These are phyloP conservation scores for Nepenthes alata DNA, from an alignment of 179 eudicot genomes.

Conservation along the genomic window DNA sequence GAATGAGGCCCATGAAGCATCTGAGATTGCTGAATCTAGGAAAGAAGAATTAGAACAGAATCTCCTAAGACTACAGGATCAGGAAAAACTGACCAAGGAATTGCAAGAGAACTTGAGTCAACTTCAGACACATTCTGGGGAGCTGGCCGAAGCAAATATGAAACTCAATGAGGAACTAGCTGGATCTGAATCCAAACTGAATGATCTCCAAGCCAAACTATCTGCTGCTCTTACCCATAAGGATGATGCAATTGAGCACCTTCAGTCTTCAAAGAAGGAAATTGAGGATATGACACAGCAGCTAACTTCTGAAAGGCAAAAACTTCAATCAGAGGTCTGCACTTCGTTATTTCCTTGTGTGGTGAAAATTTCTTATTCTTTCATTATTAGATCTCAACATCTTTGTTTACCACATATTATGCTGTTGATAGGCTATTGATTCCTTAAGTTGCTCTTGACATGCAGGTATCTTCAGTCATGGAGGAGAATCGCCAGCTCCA, in stretches of 20 bases:
- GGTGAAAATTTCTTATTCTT: neutral
- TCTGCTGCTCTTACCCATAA: conserved; percentile 45
- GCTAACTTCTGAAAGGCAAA: conserved; percentile 50
- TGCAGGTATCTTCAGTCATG: conserved; percentile 41
- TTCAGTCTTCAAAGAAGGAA: conserved; percentile 38
- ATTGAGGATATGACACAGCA: conserved; percentile 45
- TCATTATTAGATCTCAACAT: neutral
- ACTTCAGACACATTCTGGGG: conserved; percentile 39
- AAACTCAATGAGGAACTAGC: conserved; percentile 47
- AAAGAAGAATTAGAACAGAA: neutral
- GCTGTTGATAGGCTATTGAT: neutral
- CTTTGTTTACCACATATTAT: neutral
- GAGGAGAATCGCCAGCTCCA: conserved; percentile 40
- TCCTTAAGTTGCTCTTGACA: neutral
- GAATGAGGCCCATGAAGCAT: conserved; percentile 14
- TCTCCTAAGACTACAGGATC: neutral
- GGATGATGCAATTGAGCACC: conserved; percentile 54
- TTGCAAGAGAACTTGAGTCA: conserved; percentile 44
- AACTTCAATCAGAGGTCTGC: conserved; percentile 53
- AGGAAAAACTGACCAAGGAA: conserved; percentile 19
- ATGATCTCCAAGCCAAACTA: conserved; percentile 28
- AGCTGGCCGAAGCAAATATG: conserved; percentile 35
- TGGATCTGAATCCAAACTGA: conserved; percentile 29
- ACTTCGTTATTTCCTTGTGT: neutral
- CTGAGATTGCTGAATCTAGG: neutral